Evolutionary conservation across 495 filamentous ascomycete species (phyloP), one percentile per base, ranked within the genome.

Genomic region (Trichocladium uniseriatum): DNA sequence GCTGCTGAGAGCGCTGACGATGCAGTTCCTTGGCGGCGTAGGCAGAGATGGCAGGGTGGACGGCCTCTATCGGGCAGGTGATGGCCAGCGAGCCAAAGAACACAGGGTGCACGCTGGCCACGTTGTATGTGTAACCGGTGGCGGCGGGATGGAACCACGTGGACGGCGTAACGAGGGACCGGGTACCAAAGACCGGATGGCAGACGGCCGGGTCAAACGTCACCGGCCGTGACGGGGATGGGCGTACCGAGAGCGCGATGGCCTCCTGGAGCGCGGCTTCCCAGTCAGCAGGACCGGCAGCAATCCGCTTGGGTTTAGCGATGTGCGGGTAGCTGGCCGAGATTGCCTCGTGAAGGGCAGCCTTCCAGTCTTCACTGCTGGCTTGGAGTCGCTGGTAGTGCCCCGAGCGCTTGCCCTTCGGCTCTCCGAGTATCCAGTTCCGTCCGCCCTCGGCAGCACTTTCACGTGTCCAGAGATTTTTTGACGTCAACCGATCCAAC

Each of bases 231-330:
- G 0, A 37, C 16, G 35, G 39, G 10, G 15, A 18, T 1, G 11
- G 49, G 9, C 32, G 59, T 39, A 50, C 29, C n/a, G 34, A 62
- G n/a, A 54, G 51, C 5, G 36, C 27, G 39, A 67, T 55, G 19
- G 65, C 65, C 31, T 61, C 35, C n/a, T 59, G 51, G 5, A 71
- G 66, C 5, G 66, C 68, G 10, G 50, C 49, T 14, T 60, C 48
- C 68, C 66, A 69, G 7, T 66, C 60, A 20, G 59, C 58, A 24
- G 57, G 60, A 32, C 57, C 44, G 1, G 51, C 45, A 3, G 10
- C 20, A 14, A 44, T 7, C 4, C 41, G 50, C 10, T 43, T 44
- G 35, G 48, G 14, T 13, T 27, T 31, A n/a, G 36, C 38, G 32
- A 14, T 36, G 28, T n/a, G 18, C 18, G 27, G 31, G 28, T 27